Evolutionary conservation across 495 filamentous ascomycete genomes (phyloP).

Genomic region (Talaromyces thailandensis): DNA sequence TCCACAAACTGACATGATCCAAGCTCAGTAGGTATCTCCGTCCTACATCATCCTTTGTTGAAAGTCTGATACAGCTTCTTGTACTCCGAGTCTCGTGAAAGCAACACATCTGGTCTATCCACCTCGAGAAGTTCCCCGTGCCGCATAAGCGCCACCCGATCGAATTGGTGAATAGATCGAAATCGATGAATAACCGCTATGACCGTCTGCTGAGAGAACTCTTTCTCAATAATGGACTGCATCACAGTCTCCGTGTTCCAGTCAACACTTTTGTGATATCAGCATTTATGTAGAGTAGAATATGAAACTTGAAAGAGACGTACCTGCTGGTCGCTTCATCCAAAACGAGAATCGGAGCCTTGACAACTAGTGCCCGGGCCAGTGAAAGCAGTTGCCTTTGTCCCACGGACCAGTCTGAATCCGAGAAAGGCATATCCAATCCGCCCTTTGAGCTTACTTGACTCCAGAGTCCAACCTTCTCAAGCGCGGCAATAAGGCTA

Average conservation of each 20-base stretch:
- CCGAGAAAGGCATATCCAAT: conserved; percentile 11
- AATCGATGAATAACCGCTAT: conserved; percentile 34
- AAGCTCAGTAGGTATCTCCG: too few relatives aligned
- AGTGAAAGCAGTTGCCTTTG: conserved; percentile 32
- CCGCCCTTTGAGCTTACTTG: conserved; percentile 12
- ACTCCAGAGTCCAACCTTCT: conserved; percentile 14
- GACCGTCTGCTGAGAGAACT: conserved; percentile 30
- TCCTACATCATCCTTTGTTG: not conserved
- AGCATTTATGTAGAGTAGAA: not conserved
- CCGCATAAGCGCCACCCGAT: conserved; percentile 29
- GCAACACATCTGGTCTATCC: conserved; percentile 21
- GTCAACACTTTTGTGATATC: conserved; percentile 12
- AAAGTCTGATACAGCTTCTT: conserved; percentile 2
- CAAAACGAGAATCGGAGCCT: conserved; percentile 14
- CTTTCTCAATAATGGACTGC: conserved; percentile 17
- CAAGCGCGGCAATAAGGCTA: conserved; percentile 14
- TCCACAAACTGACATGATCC: too few relatives aligned
- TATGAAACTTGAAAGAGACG: not conserved
- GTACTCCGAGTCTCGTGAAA: conserved; percentile 10
- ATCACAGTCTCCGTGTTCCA: conserved; percentile 15
- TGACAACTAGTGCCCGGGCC: conserved; percentile 8
- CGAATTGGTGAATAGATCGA: conserved; percentile 30
- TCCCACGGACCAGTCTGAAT: conserved; percentile 21
- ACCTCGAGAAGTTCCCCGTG: conserved; percentile 26
- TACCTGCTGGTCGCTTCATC: conserved; percentile 21